Conservation (phyloP, 2,329 filamentous ascomycete species). For the Cladobotryum protrusum region DNA sequence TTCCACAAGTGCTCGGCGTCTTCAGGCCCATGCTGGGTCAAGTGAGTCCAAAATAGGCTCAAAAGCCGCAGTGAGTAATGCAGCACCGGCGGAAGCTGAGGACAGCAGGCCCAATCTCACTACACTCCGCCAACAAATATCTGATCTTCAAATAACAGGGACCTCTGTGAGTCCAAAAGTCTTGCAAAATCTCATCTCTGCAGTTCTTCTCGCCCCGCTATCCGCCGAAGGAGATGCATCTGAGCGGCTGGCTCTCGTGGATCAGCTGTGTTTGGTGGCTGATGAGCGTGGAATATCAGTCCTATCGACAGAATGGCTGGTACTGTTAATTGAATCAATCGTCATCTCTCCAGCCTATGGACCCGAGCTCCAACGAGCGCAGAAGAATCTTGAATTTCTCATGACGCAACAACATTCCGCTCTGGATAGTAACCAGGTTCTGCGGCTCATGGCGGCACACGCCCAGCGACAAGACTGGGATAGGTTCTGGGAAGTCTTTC, state of each 20-base stretch:
- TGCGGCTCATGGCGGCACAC: constrained; percentile 41
- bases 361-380: constrained; percentile 31
- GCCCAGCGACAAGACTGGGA: constrained; percentile 44
- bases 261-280: constrained; percentile 39
- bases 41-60: constrained; percentile 1
- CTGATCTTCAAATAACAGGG: constrained; percentile 34
- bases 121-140: constrained; percentile 24
- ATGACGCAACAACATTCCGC: constrained; percentile 31
- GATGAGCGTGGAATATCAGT: constrained; percentile 39
- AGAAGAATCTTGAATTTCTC: constrained; percentile 40
- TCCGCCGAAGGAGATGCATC: constrained; percentile 17
- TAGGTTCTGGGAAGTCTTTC: constrained; percentile 56
- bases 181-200: constrained; percentile 32
- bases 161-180: constrained; percentile 29
- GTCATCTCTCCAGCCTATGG: constrained; percentile 26
- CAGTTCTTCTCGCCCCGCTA: constrained; percentile 27
- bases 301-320: constrained; percentile 42
- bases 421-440: constrained; percentile 34
- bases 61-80: background rate
- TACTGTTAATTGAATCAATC: constrained; percentile 38
- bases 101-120: constrained; percentile 13
- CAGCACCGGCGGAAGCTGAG: constrained; percentile 3
- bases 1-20: constrained; percentile 25
- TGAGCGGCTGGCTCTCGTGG: constrained; percentile 32
- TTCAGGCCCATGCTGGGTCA: constrained; percentile 10